A percentile compares a stretch with the other conserved stretches of the same genome.
phyloP scores from a whole-genome alignment of 2,329 filamentous ascomycete species.

The Tolypocladium ophioglossoides region DNA sequence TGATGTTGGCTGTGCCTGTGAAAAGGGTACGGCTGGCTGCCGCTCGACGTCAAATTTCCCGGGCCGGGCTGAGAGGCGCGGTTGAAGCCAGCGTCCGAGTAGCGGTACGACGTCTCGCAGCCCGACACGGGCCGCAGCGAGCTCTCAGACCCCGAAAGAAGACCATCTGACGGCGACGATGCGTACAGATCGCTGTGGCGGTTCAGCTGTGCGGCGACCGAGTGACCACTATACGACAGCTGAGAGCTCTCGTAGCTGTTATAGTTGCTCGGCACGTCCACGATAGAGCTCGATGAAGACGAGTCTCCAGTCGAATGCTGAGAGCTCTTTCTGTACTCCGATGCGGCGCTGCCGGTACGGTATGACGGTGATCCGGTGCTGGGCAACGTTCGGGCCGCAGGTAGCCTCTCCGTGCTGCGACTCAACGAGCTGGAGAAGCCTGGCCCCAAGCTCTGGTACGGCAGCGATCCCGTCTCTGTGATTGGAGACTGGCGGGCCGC shows the following conservation, averaged over 20 bases:
- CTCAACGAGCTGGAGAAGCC: slow-evolving; percentile 4
- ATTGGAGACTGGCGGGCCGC: slow-evolving; percentile 7
- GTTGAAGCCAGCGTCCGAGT: background rate
- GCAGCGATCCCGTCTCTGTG: slow-evolving; percentile 7
- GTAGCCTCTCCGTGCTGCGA: slow-evolving; percentile 11
- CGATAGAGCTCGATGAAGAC: background rate
- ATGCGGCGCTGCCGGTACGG: slow-evolving; percentile 11
- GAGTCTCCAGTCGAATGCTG: background rate
- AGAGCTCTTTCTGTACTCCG: slow-evolving; percentile 2
- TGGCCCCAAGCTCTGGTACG: slow-evolving; percentile 10
- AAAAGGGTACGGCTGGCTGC: background rate
- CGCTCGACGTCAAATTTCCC: background rate
- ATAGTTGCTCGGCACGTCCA: background rate
- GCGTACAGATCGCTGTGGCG: background rate
- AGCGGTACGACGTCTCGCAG: background rate
- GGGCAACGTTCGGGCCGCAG: slow-evolving; percentile 10
- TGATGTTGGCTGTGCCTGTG: background rate
- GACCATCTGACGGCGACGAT: background rate
- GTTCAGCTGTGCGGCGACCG: background rate
- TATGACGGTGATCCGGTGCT: slow-evolving; percentile 10
- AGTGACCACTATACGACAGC: background rate
- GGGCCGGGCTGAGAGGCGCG: background rate
- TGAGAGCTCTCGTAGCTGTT: background rate
- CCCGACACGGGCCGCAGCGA: background rate
- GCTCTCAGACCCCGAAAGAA: background rate